Percentiles rank a stretch among this genome's conserved stretches.
Evolutionary conservation across 148 eudicot genomes (phyloP).

Genomic region (Camellia sinensis): DNA sequence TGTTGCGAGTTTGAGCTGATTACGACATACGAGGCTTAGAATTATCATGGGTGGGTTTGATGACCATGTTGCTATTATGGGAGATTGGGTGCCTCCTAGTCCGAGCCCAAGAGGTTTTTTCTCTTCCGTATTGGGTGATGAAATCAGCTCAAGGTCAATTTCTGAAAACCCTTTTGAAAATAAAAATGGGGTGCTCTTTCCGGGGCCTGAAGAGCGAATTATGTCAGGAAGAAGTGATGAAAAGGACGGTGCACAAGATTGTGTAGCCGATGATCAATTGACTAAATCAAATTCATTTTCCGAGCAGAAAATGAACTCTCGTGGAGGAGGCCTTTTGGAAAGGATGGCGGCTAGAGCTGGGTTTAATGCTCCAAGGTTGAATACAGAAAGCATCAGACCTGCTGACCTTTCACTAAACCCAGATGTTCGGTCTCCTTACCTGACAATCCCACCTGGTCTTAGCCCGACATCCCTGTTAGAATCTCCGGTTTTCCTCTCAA

Average conservation of each 20-base stretch:
- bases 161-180: constrained; percentile 14
- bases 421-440: constrained; percentile 36
- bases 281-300: constrained; percentile 15
- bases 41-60: constrained; percentile 43
- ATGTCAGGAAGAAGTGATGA: constrained; percentile 21
- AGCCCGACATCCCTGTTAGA: constrained; percentile 54
- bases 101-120: constrained; percentile 41
- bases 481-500: constrained; percentile 55
- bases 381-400: constrained; percentile 48
- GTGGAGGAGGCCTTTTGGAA: constrained; percentile 49
- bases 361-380: constrained; percentile 53
- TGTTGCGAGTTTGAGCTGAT: constrained; percentile 11
- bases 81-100: constrained; percentile 49
- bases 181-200: constrained; percentile 17
- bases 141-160: constrained; percentile 26
- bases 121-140: constrained; percentile 37
- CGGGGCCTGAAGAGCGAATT: constrained; percentile 16
- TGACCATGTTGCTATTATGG: constrained; percentile 36
- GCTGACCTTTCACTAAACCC: constrained; percentile 26
- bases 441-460: constrained; percentile 50
- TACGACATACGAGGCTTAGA: constrained; percentile 3
- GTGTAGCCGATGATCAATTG: constrained; percentile 17
- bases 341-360: constrained; percentile 63
- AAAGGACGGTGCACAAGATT: constrained; percentile 10
- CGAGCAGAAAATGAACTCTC: constrained; percentile 37